A percentile compares a stretch with the other conserved stretches of the same genome.
Conservation (phyloP, 2,329 filamentous ascomycete species). For the Alternaria metachromatica region DNA sequence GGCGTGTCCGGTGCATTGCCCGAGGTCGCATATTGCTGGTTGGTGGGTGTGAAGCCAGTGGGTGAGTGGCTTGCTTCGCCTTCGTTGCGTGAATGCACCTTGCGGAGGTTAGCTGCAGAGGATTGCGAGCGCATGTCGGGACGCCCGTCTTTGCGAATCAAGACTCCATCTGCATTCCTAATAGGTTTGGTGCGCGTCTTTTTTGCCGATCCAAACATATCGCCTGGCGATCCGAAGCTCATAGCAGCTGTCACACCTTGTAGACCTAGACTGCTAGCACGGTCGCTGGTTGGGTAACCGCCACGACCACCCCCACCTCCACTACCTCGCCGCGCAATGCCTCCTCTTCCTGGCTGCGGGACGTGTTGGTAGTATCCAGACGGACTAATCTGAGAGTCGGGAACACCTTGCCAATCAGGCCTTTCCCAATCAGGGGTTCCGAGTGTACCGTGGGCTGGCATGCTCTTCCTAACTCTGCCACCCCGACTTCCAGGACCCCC, state of each 20-base stretch:
- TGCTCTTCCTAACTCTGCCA: conserved; percentile 48
- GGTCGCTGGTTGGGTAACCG: conserved; percentile 33
- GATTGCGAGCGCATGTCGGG: conserved; percentile 61
- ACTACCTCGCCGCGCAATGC: conserved; percentile 45
- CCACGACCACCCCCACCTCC: conserved; percentile 34
- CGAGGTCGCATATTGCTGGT: conserved; percentile 19
- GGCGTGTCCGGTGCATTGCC: conserved; percentile 30
- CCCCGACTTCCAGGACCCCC: conserved; percentile 49
- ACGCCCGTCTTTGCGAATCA: conserved; percentile 59
- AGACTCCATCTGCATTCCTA: conserved; percentile 57
- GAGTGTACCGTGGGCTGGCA: conserved; percentile 34
- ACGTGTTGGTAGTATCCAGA: conserved; percentile 46
- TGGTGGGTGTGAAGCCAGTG: conserved; percentile 34
- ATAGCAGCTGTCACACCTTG: conserved; percentile 33
- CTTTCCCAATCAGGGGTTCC: conserved; percentile 53
- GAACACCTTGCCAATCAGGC: conserved; percentile 43
- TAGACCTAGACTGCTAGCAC: conserved; percentile 37
- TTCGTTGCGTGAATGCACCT: conserved; percentile 59
- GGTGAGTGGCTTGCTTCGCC: conserved; percentile 33
- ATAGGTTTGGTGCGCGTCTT: conserved; percentile 59
- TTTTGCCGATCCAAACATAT: conserved; percentile 53
- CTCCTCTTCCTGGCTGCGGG: conserved; percentile 32
- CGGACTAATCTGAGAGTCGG: conserved; percentile 45
- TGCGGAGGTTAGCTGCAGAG: conserved; percentile 59
- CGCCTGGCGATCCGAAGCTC: conserved; percentile 30